Conservation (phyloP, 768 basidiomycete species). For the Leccinum barrowsii region DNA sequence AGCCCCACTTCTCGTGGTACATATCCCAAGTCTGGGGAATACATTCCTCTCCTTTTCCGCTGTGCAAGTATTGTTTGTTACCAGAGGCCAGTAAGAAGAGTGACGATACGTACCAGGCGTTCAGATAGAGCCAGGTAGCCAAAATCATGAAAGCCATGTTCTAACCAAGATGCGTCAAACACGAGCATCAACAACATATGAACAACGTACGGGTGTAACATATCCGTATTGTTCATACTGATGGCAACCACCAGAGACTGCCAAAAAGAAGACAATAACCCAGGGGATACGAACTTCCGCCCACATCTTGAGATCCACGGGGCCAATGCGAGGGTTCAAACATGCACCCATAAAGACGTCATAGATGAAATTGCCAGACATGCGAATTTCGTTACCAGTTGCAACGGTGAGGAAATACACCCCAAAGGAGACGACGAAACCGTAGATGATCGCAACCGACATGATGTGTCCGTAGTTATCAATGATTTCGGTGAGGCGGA, state of each 20-base stretch:
- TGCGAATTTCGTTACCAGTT: constrained; percentile 79
- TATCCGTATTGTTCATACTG: constrained; percentile 92
- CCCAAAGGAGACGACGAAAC: constrained; percentile 75
- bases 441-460: constrained; percentile 92
- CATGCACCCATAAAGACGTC: constrained; percentile 96
- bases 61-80: constrained; percentile 26
- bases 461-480: constrained; percentile 96
- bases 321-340: constrained; percentile 89
- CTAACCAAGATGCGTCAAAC: constrained; percentile 35
- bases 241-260: constrained; percentile 90
- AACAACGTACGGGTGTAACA: constrained; percentile 75
- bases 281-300: constrained; percentile 96
- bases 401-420: constrained; percentile 77
- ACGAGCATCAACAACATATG: not conserved
- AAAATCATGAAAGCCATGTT: constrained; percentile 97
- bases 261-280: constrained; percentile 92
- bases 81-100: not conserved
- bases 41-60: constrained; percentile 90
- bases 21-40: constrained; percentile 99
- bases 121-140: constrained; percentile 94
- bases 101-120: constrained; percentile 67
- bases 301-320: constrained; percentile 98
- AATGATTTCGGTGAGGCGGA: constrained; percentile 91
- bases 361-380: constrained; percentile 94
- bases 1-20: constrained; percentile 99